Evolutionary conservation across 202 grass and related monocot species (phyloP).

Genomic region (Sporobolus alterniflorus): DNA sequence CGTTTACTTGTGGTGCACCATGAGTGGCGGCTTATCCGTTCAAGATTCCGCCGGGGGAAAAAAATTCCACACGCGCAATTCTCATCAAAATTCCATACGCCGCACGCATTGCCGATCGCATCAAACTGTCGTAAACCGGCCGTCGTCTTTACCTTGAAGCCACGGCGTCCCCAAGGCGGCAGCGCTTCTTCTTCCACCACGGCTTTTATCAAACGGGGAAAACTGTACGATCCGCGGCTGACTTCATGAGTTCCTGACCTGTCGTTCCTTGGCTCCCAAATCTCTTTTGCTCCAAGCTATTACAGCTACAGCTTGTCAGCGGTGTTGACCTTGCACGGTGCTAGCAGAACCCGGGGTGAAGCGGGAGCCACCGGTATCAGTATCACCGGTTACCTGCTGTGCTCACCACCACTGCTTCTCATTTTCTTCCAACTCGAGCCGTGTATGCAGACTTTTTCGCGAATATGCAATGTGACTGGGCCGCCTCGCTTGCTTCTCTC

Average conservation of each 20-base stretch:
- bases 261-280: slow-evolving; percentile 33
- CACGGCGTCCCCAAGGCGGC: slow-evolving; percentile 7
- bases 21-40: not conserved
- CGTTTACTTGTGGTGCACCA: not conserved
- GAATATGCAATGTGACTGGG: not conserved
- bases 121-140: slow-evolving; percentile 27
- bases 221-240: slow-evolving; percentile 30
- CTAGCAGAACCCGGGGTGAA: not conserved
- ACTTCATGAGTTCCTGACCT: slow-evolving; percentile 40
- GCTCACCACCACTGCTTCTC: not conserved
- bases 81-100: not conserved
- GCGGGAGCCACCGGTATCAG: not conserved
- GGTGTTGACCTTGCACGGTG: slow-evolving; percentile 30
- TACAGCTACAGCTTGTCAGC: slow-evolving; percentile 3
- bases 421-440: not conserved
- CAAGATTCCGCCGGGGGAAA: not conserved
- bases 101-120: slow-evolving; percentile 14
- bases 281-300: slow-evolving; percentile 1
- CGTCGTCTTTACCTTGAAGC: slow-evolving; percentile 40
- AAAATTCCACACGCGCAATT: no score
- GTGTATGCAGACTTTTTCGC: not conserved
- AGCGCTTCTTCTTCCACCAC: not conserved
- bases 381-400: not conserved
- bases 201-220: not conserved
- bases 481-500: not conserved